These are phyloP conservation scores for Fragaria nilgerrensis DNA, from an alignment of 306 rosid genomes.

Conservation along the genomic window DNA sequence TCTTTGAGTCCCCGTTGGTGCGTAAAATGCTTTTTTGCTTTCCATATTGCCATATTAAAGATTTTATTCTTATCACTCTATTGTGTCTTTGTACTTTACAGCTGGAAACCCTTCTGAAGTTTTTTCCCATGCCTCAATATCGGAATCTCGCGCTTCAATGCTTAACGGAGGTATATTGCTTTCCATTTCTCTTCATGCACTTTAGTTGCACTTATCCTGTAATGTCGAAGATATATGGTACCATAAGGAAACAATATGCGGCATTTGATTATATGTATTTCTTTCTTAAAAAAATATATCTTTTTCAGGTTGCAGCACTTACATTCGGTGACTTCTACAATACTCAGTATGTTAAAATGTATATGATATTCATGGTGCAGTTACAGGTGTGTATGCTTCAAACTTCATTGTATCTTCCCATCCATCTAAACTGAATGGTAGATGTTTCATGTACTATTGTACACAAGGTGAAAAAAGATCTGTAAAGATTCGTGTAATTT, in stretches of 20 bases:
- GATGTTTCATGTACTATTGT: not conserved
- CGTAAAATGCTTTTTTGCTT: slow-evolving; percentile 27
- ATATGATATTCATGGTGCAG: slow-evolving; percentile 80
- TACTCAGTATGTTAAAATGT: slow-evolving; percentile 80
- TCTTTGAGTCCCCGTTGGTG: slow-evolving; percentile 95
- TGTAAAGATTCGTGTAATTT: not conserved
- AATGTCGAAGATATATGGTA: not conserved
- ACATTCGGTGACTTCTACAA: slow-evolving; percentile 75
- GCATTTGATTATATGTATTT: not conserved
- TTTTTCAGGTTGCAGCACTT: slow-evolving; percentile 84
- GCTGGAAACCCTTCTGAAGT: slow-evolving; percentile 92
- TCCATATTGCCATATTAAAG: slow-evolving; percentile 8
- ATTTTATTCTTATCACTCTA: not conserved
- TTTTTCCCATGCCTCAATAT: slow-evolving; percentile 81
- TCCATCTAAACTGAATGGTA: not conserved
- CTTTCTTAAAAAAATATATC: slow-evolving; percentile 10
- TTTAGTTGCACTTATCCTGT: not conserved
- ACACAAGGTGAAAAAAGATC: not conserved
- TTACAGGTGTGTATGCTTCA: slow-evolving; percentile 68
- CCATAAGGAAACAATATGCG: not conserved
- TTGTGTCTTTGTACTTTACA: slow-evolving; percentile 33
- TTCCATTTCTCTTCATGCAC: slow-evolving; percentile 1
- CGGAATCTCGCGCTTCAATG: slow-evolving; percentile 91
- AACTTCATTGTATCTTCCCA: not conserved
- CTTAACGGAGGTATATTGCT: slow-evolving; percentile 69